phyloP scores from a whole-genome alignment of 441 rosid genomes.

The Mallotus japonicus region DNA sequence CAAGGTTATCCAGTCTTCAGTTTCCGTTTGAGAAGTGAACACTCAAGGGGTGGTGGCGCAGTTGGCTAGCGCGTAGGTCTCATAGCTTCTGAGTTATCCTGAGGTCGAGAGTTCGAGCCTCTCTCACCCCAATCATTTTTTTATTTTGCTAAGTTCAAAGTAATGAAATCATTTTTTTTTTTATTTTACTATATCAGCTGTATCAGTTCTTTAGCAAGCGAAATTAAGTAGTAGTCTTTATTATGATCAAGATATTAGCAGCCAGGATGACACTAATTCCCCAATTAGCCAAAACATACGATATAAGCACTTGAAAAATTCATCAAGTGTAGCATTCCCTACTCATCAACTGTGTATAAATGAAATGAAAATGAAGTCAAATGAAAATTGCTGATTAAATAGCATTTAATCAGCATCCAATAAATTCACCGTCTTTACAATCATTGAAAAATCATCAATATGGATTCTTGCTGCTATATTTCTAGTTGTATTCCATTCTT shows the following conservation, averaged over 20 bases:
- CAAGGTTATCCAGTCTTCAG: too few relatives aligned
- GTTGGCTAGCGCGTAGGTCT: conserved; percentile 99
- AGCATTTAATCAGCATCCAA: conserved; percentile 34
- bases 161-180: too few relatives aligned
- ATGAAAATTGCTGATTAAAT: conserved; percentile 30
- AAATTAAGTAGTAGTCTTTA: too few relatives aligned
- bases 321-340: not conserved
- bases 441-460: not conserved
- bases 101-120: conserved; percentile 98
- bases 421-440: conserved; percentile 15
- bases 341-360: conserved; percentile 13
- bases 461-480: conserved; percentile 39
- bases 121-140: conserved; percentile 60
- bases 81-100: conserved; percentile 87
- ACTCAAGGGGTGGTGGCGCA: conserved; percentile 84
- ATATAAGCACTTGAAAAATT: not conserved
- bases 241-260: not conserved
- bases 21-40: too few relatives aligned
- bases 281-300: too few relatives aligned
- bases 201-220: too few relatives aligned
- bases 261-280: not conserved
- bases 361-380: conserved; percentile 1
- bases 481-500: conserved; percentile 87
- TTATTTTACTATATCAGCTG: too few relatives aligned
- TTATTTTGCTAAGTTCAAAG: too few relatives aligned